Percentiles rank a stretch among this genome's conserved stretches.
Conservation (phyloP, 495 filamentous ascomycete genomes). For the Penicillium turbatum region DNA sequence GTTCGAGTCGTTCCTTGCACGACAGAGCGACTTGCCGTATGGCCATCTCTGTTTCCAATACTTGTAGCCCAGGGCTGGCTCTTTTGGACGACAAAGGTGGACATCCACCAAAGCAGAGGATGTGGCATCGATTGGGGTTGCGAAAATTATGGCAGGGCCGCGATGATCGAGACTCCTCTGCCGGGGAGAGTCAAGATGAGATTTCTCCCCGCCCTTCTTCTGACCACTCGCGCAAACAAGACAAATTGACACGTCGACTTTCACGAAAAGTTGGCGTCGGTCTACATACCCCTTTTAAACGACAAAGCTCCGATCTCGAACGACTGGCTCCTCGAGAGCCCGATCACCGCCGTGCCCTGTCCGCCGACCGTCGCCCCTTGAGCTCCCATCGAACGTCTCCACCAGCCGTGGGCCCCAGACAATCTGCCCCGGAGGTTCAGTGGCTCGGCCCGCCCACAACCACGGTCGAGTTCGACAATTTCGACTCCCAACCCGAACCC, state of each 20-base stretch:
- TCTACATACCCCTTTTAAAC: slow-evolving; percentile 69
- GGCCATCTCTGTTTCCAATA: slow-evolving; percentile 45
- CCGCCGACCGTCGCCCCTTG: slow-evolving; percentile 59
- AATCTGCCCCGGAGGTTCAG: slow-evolving; percentile 47
- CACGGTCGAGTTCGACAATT: slow-evolving; percentile 26
- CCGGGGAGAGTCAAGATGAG: slow-evolving; percentile 20
- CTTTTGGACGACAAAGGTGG: slow-evolving; percentile 34
- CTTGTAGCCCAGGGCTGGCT: slow-evolving; percentile 38
- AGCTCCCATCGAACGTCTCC: slow-evolving; percentile 46
- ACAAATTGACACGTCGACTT: slow-evolving; percentile 50
- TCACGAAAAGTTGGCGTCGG: slow-evolving; percentile 74
- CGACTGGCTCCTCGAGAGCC: slow-evolving; percentile 61
- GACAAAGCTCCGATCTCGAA: slow-evolving; percentile 78
- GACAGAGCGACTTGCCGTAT: slow-evolving; percentile 33
- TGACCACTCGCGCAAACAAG: slow-evolving; percentile 34
- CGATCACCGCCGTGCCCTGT: slow-evolving; percentile 68
- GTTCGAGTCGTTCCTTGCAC: slow-evolving; percentile 33
- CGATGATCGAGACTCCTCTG: slow-evolving; percentile 39
- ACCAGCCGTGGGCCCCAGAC: slow-evolving; percentile 40
- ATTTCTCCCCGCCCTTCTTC: slow-evolving; percentile 15
- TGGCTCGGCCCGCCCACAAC: slow-evolving; percentile 39
- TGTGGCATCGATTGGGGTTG: slow-evolving; percentile 48
- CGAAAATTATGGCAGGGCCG: slow-evolving; percentile 44
- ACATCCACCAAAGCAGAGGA: slow-evolving; percentile 44
- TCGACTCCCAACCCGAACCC: slow-evolving; percentile 21